phyloP scores from a whole-genome alignment of 805 yeast genomes.

The Blastobotrys peoriensis region DNA sequence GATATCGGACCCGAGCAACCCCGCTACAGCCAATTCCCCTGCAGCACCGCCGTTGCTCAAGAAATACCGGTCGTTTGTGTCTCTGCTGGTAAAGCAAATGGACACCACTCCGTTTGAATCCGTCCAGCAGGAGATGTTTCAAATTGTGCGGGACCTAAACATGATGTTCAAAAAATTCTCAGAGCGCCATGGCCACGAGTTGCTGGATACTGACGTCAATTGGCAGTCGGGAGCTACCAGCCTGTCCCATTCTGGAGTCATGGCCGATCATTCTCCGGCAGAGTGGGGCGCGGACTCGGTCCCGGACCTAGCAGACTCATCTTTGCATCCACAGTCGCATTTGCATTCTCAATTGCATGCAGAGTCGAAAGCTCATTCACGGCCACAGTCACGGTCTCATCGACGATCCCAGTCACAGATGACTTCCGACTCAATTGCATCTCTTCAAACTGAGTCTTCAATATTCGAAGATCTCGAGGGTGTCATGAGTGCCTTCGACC shows the following conservation, averaged over 20 bases:
- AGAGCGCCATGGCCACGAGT: background rate
- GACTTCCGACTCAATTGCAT: slow-evolving; percentile 4
- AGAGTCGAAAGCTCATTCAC: too few relatives aligned
- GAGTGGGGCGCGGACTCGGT: too few relatives aligned
- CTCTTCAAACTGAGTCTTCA: slow-evolving; percentile 11
- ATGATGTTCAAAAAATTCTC: slow-evolving; percentile 26
- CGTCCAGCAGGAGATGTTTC: slow-evolving; percentile 27
- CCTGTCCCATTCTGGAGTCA: too few relatives aligned
- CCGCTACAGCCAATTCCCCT: slow-evolving; percentile 2
- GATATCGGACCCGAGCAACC: slow-evolving; percentile 7
- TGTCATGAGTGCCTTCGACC: slow-evolving; percentile 22
- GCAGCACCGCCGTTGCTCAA: slow-evolving; percentile 16
- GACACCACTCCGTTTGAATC: slow-evolving; percentile 24
- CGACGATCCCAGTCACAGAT: background rate
- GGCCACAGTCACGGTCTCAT: too few relatives aligned
- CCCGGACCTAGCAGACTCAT: too few relatives aligned
- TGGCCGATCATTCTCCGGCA: too few relatives aligned
- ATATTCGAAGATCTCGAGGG: slow-evolving; percentile 22
- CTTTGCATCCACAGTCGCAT: too few relatives aligned
- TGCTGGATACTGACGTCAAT: too few relatives aligned
- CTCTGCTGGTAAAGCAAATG: slow-evolving; percentile 24
- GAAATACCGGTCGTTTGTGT: slow-evolving; percentile 25
- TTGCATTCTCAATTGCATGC: too few relatives aligned
- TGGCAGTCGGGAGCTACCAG: too few relatives aligned
- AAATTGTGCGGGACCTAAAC: slow-evolving; percentile 25